phyloP scores from a whole-genome alignment of 257 asterid species.

The Solanum virginianum region DNA sequence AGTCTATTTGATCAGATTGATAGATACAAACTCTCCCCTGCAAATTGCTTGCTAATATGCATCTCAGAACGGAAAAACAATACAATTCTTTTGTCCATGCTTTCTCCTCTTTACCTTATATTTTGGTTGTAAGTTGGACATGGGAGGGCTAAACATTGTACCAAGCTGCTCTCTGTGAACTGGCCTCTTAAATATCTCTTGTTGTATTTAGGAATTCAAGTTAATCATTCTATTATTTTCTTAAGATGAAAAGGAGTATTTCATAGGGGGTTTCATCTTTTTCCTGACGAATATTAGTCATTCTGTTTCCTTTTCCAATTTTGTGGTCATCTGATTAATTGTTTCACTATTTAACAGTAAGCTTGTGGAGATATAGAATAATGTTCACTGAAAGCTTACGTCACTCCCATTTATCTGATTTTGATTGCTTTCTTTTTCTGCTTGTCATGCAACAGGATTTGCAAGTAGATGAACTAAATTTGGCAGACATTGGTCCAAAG shows the following conservation, averaged over 20 bases:
- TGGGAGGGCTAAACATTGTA: not conserved
- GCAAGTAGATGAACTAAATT: conserved; percentile 64
- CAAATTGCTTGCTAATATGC: no score
- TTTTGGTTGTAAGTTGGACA: not conserved
- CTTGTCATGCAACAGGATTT: conserved; percentile 32
- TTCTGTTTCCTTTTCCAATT: not conserved
- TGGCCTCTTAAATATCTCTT: not conserved
- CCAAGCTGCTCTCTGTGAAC: not conserved
- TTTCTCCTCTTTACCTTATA: not conserved
- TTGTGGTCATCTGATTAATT: not conserved
- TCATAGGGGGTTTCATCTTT: not conserved
- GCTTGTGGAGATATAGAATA: not conserved
- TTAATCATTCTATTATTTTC: not conserved
- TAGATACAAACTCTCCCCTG: no score
- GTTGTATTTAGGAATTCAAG: not conserved
- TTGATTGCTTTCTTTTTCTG: not conserved
- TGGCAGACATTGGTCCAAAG: conserved; percentile 78
- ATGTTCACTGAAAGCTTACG: not conserved
- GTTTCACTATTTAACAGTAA: not conserved
- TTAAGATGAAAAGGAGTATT: not conserved
- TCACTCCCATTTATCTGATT: not conserved
- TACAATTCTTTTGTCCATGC: not conserved
- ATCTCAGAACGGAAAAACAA: no score
- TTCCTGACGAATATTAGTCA: not conserved
- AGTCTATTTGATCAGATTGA: no score